Evolutionary conservation across 2,329 filamentous ascomycete species (phyloP).

Genomic region (Calonectria fujianensis): DNA sequence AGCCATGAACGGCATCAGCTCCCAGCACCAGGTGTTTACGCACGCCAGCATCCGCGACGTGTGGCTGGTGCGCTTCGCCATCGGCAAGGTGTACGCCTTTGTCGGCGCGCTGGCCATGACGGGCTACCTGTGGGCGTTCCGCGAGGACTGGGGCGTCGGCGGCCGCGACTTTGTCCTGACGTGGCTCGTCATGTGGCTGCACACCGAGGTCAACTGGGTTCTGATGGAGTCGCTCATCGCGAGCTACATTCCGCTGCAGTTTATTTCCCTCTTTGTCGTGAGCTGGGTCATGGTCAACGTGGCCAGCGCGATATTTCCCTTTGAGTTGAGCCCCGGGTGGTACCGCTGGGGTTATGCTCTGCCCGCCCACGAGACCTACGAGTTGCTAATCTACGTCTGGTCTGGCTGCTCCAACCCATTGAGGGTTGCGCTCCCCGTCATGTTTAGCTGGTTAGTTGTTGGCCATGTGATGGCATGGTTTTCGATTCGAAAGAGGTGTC

Average conservation of each 20-base stretch:
- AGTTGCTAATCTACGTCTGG: conserved; percentile 64
- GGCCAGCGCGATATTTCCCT: conserved; percentile 59
- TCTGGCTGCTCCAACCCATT: conserved; percentile 63
- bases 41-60: conserved; percentile 51
- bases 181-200: conserved; percentile 61
- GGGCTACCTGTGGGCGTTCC: conserved; percentile 67
- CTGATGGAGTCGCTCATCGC: conserved; percentile 60
- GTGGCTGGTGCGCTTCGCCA: conserved; percentile 51
- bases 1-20: conserved; percentile 51
- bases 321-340: conserved; percentile 62
- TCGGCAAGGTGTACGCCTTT: conserved; percentile 58
- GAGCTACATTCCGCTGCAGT: conserved; percentile 57
- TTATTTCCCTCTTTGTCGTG: conserved; percentile 65
- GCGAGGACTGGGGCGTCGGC: conserved; percentile 63
- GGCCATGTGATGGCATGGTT: conserved; percentile 51
- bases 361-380: conserved; percentile 60
- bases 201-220: conserved; percentile 65
- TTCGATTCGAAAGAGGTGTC: conserved; percentile 51
- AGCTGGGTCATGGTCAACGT: conserved; percentile 65
- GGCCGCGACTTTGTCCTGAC: conserved; percentile 53
- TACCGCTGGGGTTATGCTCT: conserved; percentile 63
- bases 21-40: conserved; percentile 47
- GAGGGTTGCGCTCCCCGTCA: conserved; percentile 62
- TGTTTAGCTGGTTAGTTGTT: conserved; percentile 64
- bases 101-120: conserved; percentile 61